Evolutionary conservation across 1,139 yeast species (phyloP).

Genomic region (Kurtzmaniella quercitrusa): DNA sequence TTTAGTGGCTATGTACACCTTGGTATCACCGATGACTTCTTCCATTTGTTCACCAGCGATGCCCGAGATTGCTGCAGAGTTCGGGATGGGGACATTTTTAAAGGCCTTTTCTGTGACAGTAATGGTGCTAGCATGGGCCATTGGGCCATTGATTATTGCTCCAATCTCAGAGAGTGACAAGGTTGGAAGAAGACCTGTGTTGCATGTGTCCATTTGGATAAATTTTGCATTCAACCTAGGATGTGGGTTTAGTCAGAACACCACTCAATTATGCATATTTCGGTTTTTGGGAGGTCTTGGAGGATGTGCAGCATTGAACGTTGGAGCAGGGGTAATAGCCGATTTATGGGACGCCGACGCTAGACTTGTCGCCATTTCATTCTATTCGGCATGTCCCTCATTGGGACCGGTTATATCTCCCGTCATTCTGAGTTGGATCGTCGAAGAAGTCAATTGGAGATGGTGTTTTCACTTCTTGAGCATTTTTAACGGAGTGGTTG

Average conservation of each 20-base stretch:
- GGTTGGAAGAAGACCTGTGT: constrained; percentile 48
- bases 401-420: constrained; percentile 66
- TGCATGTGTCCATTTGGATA: constrained; percentile 48
- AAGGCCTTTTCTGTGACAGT: constrained; percentile 51
- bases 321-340: constrained; percentile 41
- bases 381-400: constrained; percentile 39
- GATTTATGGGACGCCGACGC: constrained; percentile 35
- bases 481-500: constrained; percentile 39
- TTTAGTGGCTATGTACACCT: constrained; percentile 50
- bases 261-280: constrained; percentile 53
- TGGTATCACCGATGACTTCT: constrained; percentile 57
- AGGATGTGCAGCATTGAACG: constrained; percentile 42
- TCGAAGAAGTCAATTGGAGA: constrained; percentile 40
- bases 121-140: constrained; percentile 60
- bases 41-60: constrained; percentile 60
- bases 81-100: constrained; percentile 35
- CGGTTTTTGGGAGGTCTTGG: constrained; percentile 55
- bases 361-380: constrained; percentile 38
- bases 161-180: constrained; percentile 54
- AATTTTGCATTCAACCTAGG: constrained; percentile 52
- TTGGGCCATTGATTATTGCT: constrained; percentile 57
- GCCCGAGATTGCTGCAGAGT: constrained; percentile 36
- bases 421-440: constrained; percentile 52
- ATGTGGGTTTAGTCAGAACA: constrained; percentile 50
- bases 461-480: constrained; percentile 43